Base-by-base conservation (phyloP, 2,329 filamentous ascomycete genomes). In the Gnomoniopsis sp. region DNA sequence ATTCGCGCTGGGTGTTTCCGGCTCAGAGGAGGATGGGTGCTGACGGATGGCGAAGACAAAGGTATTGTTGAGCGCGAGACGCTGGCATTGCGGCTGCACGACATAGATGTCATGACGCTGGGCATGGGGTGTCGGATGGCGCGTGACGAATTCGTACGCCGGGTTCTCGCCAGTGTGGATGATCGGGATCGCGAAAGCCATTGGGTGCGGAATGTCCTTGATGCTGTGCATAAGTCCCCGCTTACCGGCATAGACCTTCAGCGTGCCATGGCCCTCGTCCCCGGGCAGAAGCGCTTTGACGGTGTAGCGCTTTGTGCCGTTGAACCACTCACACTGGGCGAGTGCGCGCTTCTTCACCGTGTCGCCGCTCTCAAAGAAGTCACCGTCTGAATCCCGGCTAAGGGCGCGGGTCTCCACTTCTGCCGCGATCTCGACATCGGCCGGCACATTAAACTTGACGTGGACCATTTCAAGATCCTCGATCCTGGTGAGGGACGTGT, bases 11-110 rank as follows among this genome's bases (percentile, higher is more conserved):
- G 79, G 76, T 11, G 77, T 77, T 61, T 79, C 69, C 1, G 67
- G 68, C 26, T 73, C 76, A 7, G 55, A 57, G 55, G 91, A 88
- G 70, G 77, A 80, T 0, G 93, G 90, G 70, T 99, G 93, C 70
- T 99, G 95, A 49, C 95, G 90, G 61, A 99, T 89, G 55, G 90
- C 90, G 72, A 99, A 99, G 30, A 99, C 93, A 70, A 97, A 99
- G 0, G 95, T 99, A 71, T 99, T 98, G 77, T 98, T 97, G 57
- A 96, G 80, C 1, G 91, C 93, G 30, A 99, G 79, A 26, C 88
- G 86, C 64, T 88, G 84, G 71, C 95, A 99, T 73, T 99, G 96
- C 1, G 96, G 95, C 70, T 98, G 95, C 48, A 93, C 90, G 63
- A 99, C 90, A 72, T 99, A 99, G 59, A 99, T 87, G 71, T 99